These are phyloP conservation scores for Crassisporium funariophilum DNA, from an alignment of 768 basidiomycete species.

Conservation along the genomic window DNA sequence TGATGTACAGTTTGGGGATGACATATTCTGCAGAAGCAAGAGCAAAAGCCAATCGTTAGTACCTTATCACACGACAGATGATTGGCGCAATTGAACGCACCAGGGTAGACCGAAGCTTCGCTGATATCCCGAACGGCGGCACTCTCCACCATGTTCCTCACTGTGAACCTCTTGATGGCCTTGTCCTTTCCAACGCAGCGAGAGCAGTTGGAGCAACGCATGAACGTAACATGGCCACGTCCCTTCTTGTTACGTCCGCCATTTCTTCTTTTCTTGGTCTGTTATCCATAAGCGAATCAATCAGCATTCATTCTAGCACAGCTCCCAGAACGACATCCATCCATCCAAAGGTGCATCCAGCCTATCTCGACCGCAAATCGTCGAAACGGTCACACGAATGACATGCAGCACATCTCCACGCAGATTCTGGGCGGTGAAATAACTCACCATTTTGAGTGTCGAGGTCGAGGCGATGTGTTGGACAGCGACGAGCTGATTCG, in stretches of 20 bases:
- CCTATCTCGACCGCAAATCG: conserved; percentile 26
- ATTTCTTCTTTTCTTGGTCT: conserved; percentile 99
- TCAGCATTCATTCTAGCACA: conserved; percentile 16
- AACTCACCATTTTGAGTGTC: conserved; percentile 46
- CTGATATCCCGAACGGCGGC: conserved; percentile 97
- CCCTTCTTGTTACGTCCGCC: conserved; percentile 99
- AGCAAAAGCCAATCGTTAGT: conserved; percentile 5
- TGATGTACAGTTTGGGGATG: conserved; percentile 97
- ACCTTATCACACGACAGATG: not conserved
- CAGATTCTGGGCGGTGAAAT: conserved; percentile 13
- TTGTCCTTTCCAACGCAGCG: conserved; percentile 98
- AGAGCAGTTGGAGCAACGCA: conserved; percentile 99
- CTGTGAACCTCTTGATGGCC: conserved; percentile 99
- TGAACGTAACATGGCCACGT: conserved; percentile 91
- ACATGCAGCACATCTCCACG: not conserved
- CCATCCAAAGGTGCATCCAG: conserved; percentile 37
- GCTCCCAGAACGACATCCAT: conserved; percentile 35
- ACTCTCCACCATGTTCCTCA: conserved; percentile 99
- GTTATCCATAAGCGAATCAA: conserved; percentile 10
- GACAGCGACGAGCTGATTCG: conserved; percentile 33
- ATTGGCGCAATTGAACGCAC: conserved; percentile 48
- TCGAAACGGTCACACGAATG: conserved; percentile 24
- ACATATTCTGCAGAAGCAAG: conserved; percentile 91
- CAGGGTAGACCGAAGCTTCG: conserved; percentile 91
- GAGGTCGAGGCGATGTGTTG: conserved; percentile 40